Evolutionary conservation across 148 eudicot genomes (phyloP), one percentile per base, ranked within the genome.

Genomic region (Camellia granthamiana): DNA sequence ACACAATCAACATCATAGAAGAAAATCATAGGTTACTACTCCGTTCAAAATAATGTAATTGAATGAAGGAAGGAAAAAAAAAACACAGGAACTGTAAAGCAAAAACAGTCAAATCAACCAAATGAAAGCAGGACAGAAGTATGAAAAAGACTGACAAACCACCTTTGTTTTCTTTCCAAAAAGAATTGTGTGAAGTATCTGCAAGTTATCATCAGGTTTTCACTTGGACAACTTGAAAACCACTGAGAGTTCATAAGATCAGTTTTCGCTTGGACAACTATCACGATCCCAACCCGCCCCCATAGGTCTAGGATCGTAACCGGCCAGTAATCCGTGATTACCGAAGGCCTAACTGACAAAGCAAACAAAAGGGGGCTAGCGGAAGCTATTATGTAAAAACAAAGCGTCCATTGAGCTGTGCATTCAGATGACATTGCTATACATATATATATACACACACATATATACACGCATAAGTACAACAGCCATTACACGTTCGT

Each of bases 91-190:
- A 21, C 5, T n/a, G 7, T 38, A 71, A 38, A 78, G 19, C 4
- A 44, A 58, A 23, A 44, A 23, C 12, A 74, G 54, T 7, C 47
- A 64, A 77, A 49, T 23, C 43, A 63, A 63, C 16, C 13, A 30
- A 64, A 30, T 7, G 13, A 77, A 21, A 77, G 55, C 79, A 63
- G 21, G 16, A 42, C 41, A 56, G 74, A 74, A 52, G 55, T 16
- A 46, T 80, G 70, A 78, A 76, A 46, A 58, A 47, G 82, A 74
- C 44, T 18, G 41, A 64, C 19, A 14, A 54, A 23, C 70, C 76
- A 95, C 99, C 97, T 95, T 95, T 67, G 94, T 84, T 87, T 89
- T 93, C 84, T 92, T 95, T 75, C 97, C 94, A 89, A 79, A 93
- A 44, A 95, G 90, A 81, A 93, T 81, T 58, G 80, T 84, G 84